Base-by-base conservation (phyloP, 2,329 filamentous ascomycete genomes). In the Drechslera avenae region DNA sequence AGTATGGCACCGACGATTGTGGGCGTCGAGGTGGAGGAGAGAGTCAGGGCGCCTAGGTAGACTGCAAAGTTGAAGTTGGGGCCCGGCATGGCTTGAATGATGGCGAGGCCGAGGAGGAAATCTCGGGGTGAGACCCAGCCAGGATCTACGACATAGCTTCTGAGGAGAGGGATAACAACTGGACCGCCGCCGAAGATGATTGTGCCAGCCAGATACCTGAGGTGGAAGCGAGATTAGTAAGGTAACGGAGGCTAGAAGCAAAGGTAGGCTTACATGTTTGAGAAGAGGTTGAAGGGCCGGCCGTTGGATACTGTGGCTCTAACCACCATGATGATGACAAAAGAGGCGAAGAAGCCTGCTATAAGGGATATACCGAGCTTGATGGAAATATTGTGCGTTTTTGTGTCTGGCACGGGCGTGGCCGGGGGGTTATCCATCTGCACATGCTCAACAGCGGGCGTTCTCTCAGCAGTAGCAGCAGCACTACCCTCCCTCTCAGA, bases 101-200 rank as follows among this genome's bases (percentile, higher is more conserved):
- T 79, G 6, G 87, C 88, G 0, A 91, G 81, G 0, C 87, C 88
- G 40, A 90, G 83, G 0, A 91, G 76, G 65, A 91, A 90, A 65
- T 91, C 86, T 3, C 88, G 81, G 0, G 85, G 78, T 0, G 80
- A 83, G 0, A 91, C 87, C 87, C 87, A 91, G 5, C 85, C 84
- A 18, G 86, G 84, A 0, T 80, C 78, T 0, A 90, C 88, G 30
- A 90, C 64, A 39, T 77, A 76, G 9, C 67, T 61, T 41, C 74
- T 73, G 0, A 78, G 66, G 0, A 78, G 66, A 1, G 75, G 76
- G 40, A 79, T 77, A 0, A 78, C 76, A 18, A 78, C 76, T 2
- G 76, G 76, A 0, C 75, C 76, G 31, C 75, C 76, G 21, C 76
- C 76, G 57, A 78, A 78, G 52, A 78, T 78, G 52, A 78, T 77